phyloP scores from a whole-genome alignment of 2,329 filamentous ascomycete genomes.

The Neopestalotiopsis sp. region DNA sequence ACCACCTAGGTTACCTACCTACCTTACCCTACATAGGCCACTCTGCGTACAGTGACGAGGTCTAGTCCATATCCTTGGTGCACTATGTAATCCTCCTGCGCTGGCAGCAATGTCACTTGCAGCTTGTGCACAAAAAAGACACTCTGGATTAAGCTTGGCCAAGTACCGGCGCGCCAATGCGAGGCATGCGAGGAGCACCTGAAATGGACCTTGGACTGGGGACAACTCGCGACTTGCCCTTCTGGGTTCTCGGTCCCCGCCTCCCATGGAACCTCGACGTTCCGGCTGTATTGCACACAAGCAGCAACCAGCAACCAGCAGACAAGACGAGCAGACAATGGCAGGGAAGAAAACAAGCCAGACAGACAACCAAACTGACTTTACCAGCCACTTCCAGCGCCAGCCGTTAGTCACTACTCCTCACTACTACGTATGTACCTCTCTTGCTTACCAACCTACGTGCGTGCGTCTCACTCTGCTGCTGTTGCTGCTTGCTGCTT shows the following conservation, averaged over 20 bases:
- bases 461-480: background rate
- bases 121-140: too few species aligned
- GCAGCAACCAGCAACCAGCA: background rate
- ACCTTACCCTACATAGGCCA: too few species aligned
- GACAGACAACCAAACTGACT: background rate
- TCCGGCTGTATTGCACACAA: slow-evolving; percentile 3
- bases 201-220: slow-evolving; percentile 10
- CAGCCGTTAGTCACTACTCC: background rate
- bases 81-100: too few species aligned
- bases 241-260: slow-evolving; percentile 5
- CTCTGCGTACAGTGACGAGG: too few species aligned
- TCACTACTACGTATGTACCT: background rate
- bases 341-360: too few species aligned
- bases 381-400: background rate
- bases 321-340: too few species aligned
- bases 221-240: slow-evolving; percentile 8
- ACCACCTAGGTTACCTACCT: too few species aligned
- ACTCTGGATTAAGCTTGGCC: too few species aligned
- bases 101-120: too few species aligned
- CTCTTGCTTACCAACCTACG: background rate
- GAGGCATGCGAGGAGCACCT: slow-evolving; percentile 6
- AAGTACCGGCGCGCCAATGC: background rate
- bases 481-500: background rate
- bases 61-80: too few species aligned
- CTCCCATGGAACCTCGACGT: slow-evolving; percentile 14